Conservation (phyloP, 768 basidiomycete species). For the Rhodosporidiobolus sp. region DNA sequence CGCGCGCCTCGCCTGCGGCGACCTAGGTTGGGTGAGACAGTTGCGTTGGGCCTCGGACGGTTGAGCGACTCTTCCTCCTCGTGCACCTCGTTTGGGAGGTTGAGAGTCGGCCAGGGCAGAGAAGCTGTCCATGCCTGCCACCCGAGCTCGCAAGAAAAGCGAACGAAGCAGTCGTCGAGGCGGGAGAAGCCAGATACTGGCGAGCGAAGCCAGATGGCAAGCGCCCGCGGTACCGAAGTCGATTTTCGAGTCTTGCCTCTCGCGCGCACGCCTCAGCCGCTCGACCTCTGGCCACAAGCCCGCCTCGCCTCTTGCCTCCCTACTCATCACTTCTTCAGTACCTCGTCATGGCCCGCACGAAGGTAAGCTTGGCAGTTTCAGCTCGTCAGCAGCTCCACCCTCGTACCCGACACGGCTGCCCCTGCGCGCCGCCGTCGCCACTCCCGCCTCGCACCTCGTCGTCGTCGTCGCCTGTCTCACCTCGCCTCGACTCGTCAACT, state of each 20-base stretch:
- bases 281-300: not conserved
- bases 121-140: no score
- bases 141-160: no score
- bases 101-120: no score
- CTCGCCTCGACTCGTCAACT: not conserved
- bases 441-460: not conserved
- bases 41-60: no score
- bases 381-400: no score
- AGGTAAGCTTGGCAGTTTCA: constrained; percentile 18
- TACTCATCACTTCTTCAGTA: constrained; percentile 9
- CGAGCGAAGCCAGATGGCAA: no score
- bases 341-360: constrained; percentile 34
- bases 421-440: not conserved
- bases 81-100: no score
- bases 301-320: constrained; percentile 5
- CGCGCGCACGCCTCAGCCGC: not conserved
- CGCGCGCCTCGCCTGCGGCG: no score
- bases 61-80: no score
- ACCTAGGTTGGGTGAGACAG: no score
- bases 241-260: not conserved
- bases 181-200: not conserved
- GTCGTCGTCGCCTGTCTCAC: constrained; percentile 4
- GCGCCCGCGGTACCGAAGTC: no score
- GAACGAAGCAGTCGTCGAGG: no score
- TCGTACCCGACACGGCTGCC: not conserved